Evolutionary conservation across 305 asterid species (phyloP).

Genomic region (Fraxinus floribunda): DNA sequence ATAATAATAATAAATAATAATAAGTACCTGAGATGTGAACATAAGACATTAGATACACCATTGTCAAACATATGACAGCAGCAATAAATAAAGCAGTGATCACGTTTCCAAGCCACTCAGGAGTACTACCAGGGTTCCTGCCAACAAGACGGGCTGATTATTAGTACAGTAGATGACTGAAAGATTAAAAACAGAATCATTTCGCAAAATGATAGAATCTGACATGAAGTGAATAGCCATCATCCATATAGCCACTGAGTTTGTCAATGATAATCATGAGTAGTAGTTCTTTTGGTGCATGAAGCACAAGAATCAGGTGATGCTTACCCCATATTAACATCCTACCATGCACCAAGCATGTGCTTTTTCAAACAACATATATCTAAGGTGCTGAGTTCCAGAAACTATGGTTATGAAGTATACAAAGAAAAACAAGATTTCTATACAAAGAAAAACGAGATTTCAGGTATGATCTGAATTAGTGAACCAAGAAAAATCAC

Average conservation of each 20-base stretch:
- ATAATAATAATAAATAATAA: background rate
- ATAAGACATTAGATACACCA: constrained; percentile 84
- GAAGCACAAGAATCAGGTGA: background rate
- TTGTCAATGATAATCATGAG: background rate
- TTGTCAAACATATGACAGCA: constrained; percentile 64
- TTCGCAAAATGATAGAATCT: background rate
- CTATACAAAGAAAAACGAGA: background rate
- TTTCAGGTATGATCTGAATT: background rate
- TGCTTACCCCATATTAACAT: background rate
- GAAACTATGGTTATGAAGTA: background rate
- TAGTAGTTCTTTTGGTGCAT: background rate
- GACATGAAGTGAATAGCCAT: background rate
- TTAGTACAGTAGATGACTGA: constrained; percentile 11
- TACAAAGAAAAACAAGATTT: background rate
- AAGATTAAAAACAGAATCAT: background rate
- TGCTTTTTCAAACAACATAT: background rate
- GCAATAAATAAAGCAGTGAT: constrained; percentile 63
- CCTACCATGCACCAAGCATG: background rate
- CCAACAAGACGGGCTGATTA: constrained; percentile 25
- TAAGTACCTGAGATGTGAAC: constrained; percentile 82
- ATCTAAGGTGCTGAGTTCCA: background rate
- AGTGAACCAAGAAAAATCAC: background rate
- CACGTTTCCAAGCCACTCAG: constrained; percentile 68
- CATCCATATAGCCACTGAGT: background rate
- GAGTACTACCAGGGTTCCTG: constrained; percentile 86